Evolutionary conservation across 768 basidiomycete species (phyloP).

Genomic region (Leccinum subtestaceum): DNA sequence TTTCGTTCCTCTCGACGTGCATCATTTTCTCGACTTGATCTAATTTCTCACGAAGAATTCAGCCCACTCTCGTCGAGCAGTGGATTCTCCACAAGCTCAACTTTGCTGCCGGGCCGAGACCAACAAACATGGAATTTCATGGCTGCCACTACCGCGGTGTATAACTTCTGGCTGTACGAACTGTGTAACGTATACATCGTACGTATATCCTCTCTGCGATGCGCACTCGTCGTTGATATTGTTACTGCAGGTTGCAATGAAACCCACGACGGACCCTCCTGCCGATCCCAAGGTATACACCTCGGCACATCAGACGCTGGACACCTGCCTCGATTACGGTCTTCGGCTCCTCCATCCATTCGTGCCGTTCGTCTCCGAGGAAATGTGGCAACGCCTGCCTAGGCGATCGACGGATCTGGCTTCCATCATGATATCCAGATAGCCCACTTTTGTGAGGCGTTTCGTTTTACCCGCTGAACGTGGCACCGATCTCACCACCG

Average conservation of each 20-base stretch:
- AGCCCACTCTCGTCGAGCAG: slow-evolving; percentile 89
- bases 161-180: slow-evolving; percentile 98
- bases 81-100: slow-evolving; percentile 92
- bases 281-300: slow-evolving; percentile 43
- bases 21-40: neutral
- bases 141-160: slow-evolving; percentile 39
- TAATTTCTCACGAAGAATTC: slow-evolving; percentile 8
- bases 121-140: too few species aligned
- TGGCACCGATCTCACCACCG: neutral
- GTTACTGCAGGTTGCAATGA: slow-evolving; percentile 87
- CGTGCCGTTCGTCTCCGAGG: slow-evolving; percentile 53
- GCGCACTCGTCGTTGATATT: neutral
- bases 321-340: slow-evolving; percentile 90
- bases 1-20: slow-evolving; percentile 67
- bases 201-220: slow-evolving; percentile 28
- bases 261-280: slow-evolving; percentile 88
- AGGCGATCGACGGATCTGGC: slow-evolving; percentile 76
- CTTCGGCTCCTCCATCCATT: slow-evolving; percentile 91
- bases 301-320: slow-evolving; percentile 93
- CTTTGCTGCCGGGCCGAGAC: slow-evolving; percentile 39
- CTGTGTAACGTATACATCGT: slow-evolving; percentile 99
- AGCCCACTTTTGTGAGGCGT: slow-evolving; percentile 72
- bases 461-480: neutral
- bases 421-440: slow-evolving; percentile 87
- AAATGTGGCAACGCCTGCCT: slow-evolving; percentile 91